Conservation (phyloP, 768 basidiomycete species). For the Coprinopsis cinerea region DNA sequence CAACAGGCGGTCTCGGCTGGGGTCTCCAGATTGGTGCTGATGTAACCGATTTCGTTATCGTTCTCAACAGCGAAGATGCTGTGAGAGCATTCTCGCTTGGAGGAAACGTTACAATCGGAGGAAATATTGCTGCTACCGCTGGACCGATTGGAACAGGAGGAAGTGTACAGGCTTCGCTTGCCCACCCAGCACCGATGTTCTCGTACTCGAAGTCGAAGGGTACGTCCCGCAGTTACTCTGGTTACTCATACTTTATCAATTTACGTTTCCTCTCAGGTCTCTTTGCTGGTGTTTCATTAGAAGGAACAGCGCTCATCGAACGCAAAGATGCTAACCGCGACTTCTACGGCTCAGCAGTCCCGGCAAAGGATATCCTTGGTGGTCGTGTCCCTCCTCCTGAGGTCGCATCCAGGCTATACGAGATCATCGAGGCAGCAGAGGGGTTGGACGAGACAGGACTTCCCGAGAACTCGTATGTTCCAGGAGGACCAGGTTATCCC, state of each 20-base stretch:
- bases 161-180: slow-evolving; percentile 78
- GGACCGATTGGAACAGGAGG: slow-evolving; percentile 95
- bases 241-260: not conserved
- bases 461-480: slow-evolving; percentile 77
- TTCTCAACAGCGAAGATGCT: slow-evolving; percentile 94
- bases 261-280: slow-evolving; percentile 50
- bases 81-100: slow-evolving; percentile 93
- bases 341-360: slow-evolving; percentile 90
- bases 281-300: slow-evolving; percentile 90
- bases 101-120: slow-evolving; percentile 95
- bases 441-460: slow-evolving; percentile 83
- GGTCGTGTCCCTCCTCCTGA: slow-evolving; percentile 97
- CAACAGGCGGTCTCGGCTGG: slow-evolving; percentile 92
- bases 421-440: slow-evolving; percentile 94
- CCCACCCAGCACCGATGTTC: slow-evolving; percentile 96
- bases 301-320: slow-evolving; percentile 92
- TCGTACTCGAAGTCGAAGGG: slow-evolving; percentile 95
- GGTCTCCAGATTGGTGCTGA: slow-evolving; percentile 95
- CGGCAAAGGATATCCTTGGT: slow-evolving; percentile 85
- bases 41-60: slow-evolving; percentile 92
- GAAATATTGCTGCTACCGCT: slow-evolving; percentile 77
- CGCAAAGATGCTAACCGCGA: slow-evolving; percentile 94
- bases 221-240: slow-evolving; percentile 26
- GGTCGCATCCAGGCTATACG: slow-evolving; percentile 86
- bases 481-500: slow-evolving; percentile 56